Percentiles rank a stretch among this genome's conserved stretches.
Evolutionary conservation across 2,329 filamentous ascomycete genomes (phyloP).

Genomic region (Colletotrichum sp.): DNA sequence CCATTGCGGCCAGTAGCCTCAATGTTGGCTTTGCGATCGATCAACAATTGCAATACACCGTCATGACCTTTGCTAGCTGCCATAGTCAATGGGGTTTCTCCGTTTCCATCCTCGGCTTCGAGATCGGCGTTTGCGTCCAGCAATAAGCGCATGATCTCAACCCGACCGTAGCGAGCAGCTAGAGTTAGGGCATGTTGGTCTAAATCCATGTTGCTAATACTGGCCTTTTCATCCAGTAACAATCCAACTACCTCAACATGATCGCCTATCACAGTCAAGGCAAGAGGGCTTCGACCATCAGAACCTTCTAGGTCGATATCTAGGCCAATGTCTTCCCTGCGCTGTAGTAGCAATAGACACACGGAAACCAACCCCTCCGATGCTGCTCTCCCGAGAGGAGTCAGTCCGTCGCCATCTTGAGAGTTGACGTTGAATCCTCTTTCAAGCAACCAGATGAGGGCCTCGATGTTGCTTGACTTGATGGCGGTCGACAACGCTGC

Average conservation of each 20-base stretch:
- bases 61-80: background rate
- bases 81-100: background rate
- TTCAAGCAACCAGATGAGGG: background rate
- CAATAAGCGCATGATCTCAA: accelerated
- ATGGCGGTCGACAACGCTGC: background rate
- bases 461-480: background rate
- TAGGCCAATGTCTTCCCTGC: background rate
- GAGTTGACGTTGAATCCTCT: background rate
- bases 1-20: background rate
- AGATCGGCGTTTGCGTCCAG: background rate
- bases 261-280: background rate
- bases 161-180: background rate
- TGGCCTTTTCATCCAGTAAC: background rate
- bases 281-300: background rate
- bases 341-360: background rate
- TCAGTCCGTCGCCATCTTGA: background rate
- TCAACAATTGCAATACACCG: background rate
- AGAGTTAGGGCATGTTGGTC: background rate
- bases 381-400: background rate
- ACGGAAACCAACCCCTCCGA: accelerated
- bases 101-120: background rate
- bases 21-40: background rate
- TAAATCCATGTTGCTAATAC: background rate
- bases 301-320: background rate
- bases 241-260: too few species aligned